Evolutionary conservation across 192 early-diverging fungal species (phyloP).

Genomic region (Coemansia sp.): DNA sequence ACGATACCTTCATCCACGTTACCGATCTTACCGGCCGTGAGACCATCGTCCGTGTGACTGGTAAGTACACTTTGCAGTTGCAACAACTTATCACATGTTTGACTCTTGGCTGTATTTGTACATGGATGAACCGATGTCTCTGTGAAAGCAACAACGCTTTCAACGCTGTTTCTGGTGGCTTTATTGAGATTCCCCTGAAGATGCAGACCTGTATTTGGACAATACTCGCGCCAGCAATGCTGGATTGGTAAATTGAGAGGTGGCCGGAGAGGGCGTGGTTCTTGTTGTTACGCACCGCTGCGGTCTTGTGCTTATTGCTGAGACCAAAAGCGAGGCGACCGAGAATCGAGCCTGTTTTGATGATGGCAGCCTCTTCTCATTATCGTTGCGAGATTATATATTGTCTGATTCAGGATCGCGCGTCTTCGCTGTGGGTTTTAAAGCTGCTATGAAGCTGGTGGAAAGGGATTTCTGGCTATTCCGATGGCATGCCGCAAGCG

Average conservation of each 20-base stretch:
- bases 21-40: constrained; percentile 99
- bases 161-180: background rate
- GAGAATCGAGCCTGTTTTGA: background rate
- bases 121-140: background rate
- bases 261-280: background rate
- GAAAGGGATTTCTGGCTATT: background rate
- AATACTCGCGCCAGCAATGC: constrained; percentile 8
- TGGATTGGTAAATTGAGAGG: background rate
- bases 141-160: background rate
- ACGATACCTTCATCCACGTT: constrained; percentile 99
- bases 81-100: background rate
- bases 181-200: constrained; percentile 55
- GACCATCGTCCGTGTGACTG: constrained; percentile 98
- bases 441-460: constrained; percentile 12
- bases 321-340: background rate
- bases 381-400: background rate
- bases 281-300: constrained; percentile 9
- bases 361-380: background rate
- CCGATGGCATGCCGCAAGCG: constrained; percentile 37
- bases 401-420: constrained; percentile 9
- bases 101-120: background rate
- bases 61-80: constrained; percentile 55
- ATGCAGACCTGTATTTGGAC: constrained; percentile 36
- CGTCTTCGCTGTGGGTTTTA: constrained; percentile 50
- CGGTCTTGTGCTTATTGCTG: background rate